Base-by-base conservation (phyloP, 805 yeast genomes). In the Lachancea cidri region DNA sequence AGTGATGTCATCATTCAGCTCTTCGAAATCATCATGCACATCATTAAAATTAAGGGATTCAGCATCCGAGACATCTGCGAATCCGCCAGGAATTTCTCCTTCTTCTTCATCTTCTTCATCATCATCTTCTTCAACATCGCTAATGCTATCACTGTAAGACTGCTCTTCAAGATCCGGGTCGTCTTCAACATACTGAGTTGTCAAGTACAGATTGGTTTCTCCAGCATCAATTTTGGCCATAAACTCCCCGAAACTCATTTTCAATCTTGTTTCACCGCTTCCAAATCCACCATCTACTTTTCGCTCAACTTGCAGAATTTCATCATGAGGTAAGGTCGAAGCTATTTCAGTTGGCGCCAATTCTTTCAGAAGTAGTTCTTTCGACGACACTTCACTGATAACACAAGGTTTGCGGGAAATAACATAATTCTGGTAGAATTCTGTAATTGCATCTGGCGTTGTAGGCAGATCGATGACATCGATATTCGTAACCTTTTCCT, bases 211-310 rank as follows among this genome's bases (percentile, higher is more conserved):
- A 0, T 67, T 59, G 20, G 61, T 70, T 14, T 74, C 75, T 1
- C 76, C 79, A 2, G 44, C 45, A 3, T 50, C 34, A 20, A 55
- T 41, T 44, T 60, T 65, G 0, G 59, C 54, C 39, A 80, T 57
- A 35, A 83, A 69, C 15, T 77, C 76, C 0, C 53, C 53, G 44
- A 83, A 67, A 2, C 64, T 57, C 76, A 81, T 70, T 41, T 69
- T 68, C 13, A 70, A 57, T 47, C 88, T 64, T 41, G 67, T 65
- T 16, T 67, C 66, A 1, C 87, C 87, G 35, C 80, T 73, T 1
- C 91, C 91, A 61, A 76, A 83, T 2, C 89, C 89, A 36, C 79
- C 79, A 33, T 68, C 60, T 11, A 60, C 57, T 50, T 77, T 76
- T 47, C 70, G 70, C 53, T 83, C 91, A 14, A 83, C 78, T 48